Evolutionary conservation across 805 yeast genomes (phyloP), one percentile per base, ranked within the genome.

Genomic region (Citeromyces matritensis): DNA sequence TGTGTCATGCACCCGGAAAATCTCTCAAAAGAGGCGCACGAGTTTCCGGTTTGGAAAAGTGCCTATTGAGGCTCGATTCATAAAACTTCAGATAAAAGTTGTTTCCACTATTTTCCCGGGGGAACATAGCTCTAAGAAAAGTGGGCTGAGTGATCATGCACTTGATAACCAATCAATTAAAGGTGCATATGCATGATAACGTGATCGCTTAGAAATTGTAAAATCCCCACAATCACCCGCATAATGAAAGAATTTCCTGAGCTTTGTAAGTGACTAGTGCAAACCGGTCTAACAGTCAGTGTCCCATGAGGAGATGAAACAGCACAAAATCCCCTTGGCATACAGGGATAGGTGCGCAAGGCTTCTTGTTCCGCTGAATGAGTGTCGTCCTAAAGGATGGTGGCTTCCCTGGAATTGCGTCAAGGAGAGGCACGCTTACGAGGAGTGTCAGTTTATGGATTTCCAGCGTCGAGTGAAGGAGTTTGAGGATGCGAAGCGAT

Each of bases 281-380:
- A n/a, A n/a, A n/a, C n/a, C n/a, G n/a, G n/a, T n/a, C 21, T 23
- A 11, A 15, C 23, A 10, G 15, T n/a, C 41, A 77, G 86, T 82
- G 42, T 64, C 84, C 34, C 81, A 75, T 55, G 85, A 81, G 48
- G 94, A 82, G 48, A 75, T 82, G 77, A 83, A 79, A 57, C 65
- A 73, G 43, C 60, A 77, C 55, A 69, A 75, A 49, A 74, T 82
- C 35, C 94, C 94, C 14, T 58, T 83, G 38, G 71, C 69, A 37
- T 82, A 75, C 66, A 64, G 94, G 43, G 94, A 82, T 51, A 69
- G 93, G 54, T 82, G 94, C 55, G 91, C 93, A 2, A 55, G 63
- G 14, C 47, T 73, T 33, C 53, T 71, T 39, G 63, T 74, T 17
- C 80, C 80, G 11, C 53, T 73, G 35, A 70, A 70, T 51, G 65